These are phyloP conservation scores for Artemisia annua DNA, from an alignment of 129 eudicot genomes.

Conservation along the genomic window DNA sequence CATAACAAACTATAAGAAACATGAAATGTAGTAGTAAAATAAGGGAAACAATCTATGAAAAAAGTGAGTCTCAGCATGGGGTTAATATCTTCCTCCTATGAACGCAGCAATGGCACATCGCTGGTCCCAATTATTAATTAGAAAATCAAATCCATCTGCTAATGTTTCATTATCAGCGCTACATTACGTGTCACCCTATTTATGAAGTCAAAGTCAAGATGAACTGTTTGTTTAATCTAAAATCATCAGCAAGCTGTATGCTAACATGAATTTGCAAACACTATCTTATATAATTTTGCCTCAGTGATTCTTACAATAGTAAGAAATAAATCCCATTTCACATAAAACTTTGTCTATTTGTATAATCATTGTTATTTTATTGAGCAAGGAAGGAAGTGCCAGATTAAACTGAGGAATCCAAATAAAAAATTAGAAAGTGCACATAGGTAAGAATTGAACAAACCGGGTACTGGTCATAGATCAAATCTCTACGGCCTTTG, in stretches of 20 bases:
- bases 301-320: neutral
- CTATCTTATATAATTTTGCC: too few species aligned
- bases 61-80: neutral
- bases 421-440: conserved; percentile 1
- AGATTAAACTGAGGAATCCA: neutral
- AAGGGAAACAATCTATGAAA: neutral
- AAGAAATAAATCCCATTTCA: conserved; percentile 13
- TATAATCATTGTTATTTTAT: neutral
- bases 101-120: neutral
- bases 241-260: neutral
- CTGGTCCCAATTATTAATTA: neutral
- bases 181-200: neutral
- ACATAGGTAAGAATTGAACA: conserved; percentile 33
- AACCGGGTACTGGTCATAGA: conserved; percentile 81
- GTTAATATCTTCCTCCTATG: neutral
- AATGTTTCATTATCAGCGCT: neutral
- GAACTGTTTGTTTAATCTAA: conserved; percentile 12
- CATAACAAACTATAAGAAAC: conserved; percentile 1
- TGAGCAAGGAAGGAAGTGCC: too few species aligned
- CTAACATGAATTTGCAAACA: conserved; percentile 7
- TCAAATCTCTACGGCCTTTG: conserved; percentile 72
- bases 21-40: neutral
- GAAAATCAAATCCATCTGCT: conserved; percentile 6
- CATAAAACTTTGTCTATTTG: neutral
- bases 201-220: neutral